phyloP scores from a whole-genome alignment of 148 eudicot genomes.

The Simmondsia chinensis region DNA sequence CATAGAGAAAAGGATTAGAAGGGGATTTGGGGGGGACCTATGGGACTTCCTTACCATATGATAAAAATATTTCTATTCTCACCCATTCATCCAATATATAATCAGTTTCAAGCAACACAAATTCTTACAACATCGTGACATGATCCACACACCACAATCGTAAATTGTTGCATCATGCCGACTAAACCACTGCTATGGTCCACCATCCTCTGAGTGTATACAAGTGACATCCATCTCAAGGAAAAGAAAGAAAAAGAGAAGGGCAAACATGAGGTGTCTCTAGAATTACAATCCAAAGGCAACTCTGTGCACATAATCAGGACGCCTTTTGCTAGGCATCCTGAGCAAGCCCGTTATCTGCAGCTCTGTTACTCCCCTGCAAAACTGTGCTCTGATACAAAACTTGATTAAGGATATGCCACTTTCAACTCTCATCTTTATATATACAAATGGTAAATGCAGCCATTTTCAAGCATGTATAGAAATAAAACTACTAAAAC shows the following conservation, averaged over 20 bases:
- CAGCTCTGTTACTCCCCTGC: constrained; percentile 80
- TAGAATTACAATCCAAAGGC: constrained; percentile 49
- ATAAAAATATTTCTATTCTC: no score
- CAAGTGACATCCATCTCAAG: no score
- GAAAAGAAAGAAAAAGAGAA: neutral
- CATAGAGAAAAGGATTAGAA: no score
- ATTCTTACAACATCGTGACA: no score
- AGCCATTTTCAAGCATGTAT: neutral
- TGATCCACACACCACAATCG: no score
- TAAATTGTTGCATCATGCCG: no score
- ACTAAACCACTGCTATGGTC: no score
- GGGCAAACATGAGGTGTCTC: neutral
- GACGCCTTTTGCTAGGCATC: constrained; percentile 96
- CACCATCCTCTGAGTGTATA: no score
- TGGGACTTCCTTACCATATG: no score
- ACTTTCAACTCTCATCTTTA: neutral
- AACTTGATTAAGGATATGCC: constrained; percentile 26
- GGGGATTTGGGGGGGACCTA: no score
- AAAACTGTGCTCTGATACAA: constrained; percentile 64
- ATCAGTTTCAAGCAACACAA: no score
- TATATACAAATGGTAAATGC: neutral
- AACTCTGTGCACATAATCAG: constrained; percentile 84
- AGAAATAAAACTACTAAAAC: neutral
- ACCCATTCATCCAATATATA: no score
- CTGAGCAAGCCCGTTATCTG: constrained; percentile 78